phyloP scores from a whole-genome alignment of 768 basidiomycete genomes.

The Russula abietina region DNA sequence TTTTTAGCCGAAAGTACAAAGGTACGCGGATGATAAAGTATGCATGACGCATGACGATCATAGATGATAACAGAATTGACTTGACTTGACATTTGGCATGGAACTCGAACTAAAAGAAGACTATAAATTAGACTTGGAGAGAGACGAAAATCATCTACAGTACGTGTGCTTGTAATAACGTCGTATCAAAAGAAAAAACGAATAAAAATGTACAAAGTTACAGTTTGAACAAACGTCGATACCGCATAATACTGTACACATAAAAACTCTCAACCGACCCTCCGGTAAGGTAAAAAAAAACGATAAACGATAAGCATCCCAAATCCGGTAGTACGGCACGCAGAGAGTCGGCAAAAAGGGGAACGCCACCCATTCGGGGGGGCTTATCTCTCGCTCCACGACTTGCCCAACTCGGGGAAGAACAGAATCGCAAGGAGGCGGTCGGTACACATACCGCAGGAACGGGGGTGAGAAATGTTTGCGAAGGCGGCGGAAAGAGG shows the following conservation, averaged over 20 bases:
- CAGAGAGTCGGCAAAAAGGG: background rate
- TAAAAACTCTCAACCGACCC: too few species aligned
- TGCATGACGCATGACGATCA: too few species aligned
- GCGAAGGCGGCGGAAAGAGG: background rate
- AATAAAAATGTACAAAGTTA: conserved; percentile 4
- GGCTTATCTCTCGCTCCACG: background rate
- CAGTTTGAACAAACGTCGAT: background rate
- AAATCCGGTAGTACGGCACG: too few species aligned
- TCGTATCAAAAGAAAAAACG: background rate
- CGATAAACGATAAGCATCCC: too few species aligned
- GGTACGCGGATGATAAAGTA: too few species aligned
- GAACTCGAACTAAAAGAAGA: background rate
- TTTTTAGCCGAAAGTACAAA: too few species aligned
- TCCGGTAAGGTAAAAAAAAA: too few species aligned
- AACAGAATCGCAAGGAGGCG: background rate
- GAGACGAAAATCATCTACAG: background rate
- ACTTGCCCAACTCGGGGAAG: background rate
- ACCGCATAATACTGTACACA: background rate
- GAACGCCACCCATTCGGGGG: background rate
- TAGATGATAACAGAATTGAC: background rate
- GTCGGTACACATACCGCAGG: background rate
- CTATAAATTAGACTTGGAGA: background rate
- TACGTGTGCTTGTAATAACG: background rate
- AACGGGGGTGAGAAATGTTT: conserved; percentile 3
- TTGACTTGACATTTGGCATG: background rate